A percentile compares a stretch with the other conserved stretches of the same genome.
phyloP scores from a whole-genome alignment of 2,329 filamentous ascomycete genomes.

The Colletotrichum spaethianum region DNA sequence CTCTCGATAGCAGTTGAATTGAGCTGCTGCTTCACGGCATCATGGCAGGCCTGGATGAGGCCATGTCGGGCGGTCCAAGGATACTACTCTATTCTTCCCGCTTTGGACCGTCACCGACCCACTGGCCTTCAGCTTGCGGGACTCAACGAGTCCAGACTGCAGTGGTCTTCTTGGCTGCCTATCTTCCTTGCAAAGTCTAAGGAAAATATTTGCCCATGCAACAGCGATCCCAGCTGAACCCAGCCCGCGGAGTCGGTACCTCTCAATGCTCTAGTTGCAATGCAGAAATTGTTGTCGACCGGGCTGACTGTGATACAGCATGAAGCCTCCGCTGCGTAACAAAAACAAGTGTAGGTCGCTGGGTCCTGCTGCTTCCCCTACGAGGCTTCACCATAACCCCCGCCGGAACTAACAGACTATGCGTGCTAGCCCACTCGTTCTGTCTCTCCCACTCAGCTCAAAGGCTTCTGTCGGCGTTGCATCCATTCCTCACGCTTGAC shows the following conservation, averaged over 20 bases:
- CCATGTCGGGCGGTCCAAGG: background rate
- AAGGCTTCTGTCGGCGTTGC: background rate
- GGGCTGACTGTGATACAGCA: background rate
- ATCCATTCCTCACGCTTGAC: background rate
- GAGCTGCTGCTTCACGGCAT: constrained; percentile 17
- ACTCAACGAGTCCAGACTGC: background rate
- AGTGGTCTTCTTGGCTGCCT: constrained; percentile 3
- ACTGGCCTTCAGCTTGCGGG: background rate
- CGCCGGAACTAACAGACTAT: background rate
- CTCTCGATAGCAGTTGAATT: constrained; percentile 1
- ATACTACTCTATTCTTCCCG: background rate
- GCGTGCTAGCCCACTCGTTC: background rate
- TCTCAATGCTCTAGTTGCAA: background rate
- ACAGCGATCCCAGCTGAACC: background rate
- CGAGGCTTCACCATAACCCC: background rate
- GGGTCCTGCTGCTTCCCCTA: background rate
- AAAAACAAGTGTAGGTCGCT: background rate
- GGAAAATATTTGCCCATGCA: background rate
- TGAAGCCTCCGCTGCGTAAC: background rate
- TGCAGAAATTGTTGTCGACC: background rate
- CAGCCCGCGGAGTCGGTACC: background rate
- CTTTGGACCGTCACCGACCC: background rate
- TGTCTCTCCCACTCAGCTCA: background rate
- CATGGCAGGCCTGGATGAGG: constrained; percentile 24
- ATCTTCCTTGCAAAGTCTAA: background rate